Evolutionary conservation across 2,329 filamentous ascomycete genomes (phyloP), one percentile per base, ranked within the genome.

Genomic region (Phaeoacremonium minimum): DNA sequence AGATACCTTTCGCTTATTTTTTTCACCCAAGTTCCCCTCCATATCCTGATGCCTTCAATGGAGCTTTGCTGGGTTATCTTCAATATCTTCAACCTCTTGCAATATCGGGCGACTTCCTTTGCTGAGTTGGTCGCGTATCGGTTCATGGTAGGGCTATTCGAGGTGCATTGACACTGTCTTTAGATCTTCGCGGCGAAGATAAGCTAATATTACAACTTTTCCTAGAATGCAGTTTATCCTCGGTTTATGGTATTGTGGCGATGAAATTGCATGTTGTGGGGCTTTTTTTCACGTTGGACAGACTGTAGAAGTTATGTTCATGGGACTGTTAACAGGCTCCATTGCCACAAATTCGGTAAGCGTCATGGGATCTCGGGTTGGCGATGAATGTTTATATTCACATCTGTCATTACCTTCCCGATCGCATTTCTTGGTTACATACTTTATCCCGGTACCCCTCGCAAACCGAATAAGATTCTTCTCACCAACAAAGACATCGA

Each of bases 301-400:
- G 1, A 69, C 68, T 0, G 54, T 76, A 1, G 72, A 73, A 1
- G 73, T 68, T 0, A 51, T 77, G 4, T 76, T 71, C 0, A 69
- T 71, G 1, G 71, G 71, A 1, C 53, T 76, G 12, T 69, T 76
- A n/a, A 35, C 64, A 68, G 44, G 60, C 64, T 3, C 66, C 61
- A 0, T 59, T 66, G 4, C 63, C 61, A 1, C 1, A 49, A 59
- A 1, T 54, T 71, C 0, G 56, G 70, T 22, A 67, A 64, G 2
- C 56, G 71, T 4, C 51, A 64, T 16, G 69, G 69, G 0, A 54
- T 73, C 1, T 61, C 60, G 2, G 70, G 68, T 1, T 73, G 69
- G 67, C 54, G 70, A n/a, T 78, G 73, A 74, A 71, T 77, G 58
- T 77, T 75, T 45, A 70, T 75, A 31, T 71, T 75, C 48, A 64